Base-by-base conservation (phyloP, 176 grass and related monocot species). In the Phoenix dactylifera region DNA sequence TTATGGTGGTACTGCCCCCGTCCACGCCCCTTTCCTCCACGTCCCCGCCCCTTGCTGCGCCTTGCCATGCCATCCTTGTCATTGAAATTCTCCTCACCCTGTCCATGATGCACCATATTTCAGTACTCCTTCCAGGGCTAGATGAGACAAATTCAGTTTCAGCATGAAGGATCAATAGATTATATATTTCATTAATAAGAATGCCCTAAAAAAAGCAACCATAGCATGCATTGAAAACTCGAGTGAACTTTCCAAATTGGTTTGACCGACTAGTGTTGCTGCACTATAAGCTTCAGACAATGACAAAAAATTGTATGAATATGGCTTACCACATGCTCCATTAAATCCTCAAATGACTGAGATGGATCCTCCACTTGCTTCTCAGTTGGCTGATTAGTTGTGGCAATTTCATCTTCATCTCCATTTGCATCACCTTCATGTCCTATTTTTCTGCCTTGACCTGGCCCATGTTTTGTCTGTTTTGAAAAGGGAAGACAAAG, bases 351-450 rank as follows among this genome's bases (percentile, higher is more conserved):
- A 61, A 68, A 74, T 14, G 19, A 22, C 30, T 81, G 80, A 77
- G 62, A 23, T 49, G 63, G 52, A 69, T 73, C 87, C 32, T 98
- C 93, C 80, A 66, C 16, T 51, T 73, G 52, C 63, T 80, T 97
- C 52, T 97, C 84, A 83, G 85, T 85, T 62, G 63, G 70, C 70
- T 84, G 84, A 65, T 88, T 79, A 73, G 87, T 87, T 68, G 83
- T 80, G 25, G 87, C 85, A 35, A 67, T 84, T 83, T 92, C 88
- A 15, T 97, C 89, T 7, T 44, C 35, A 44, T 91, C 84, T 51
- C 84, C 81, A 53, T 80, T 59, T 51, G 52, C 70, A 71, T 89
- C 85, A 79, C 25, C 60, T 85, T 85, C 87, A 72, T 79, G 67
- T 20, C 66, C 71, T 59, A 68, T 64, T 56, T 76, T 90, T 80